Evolutionary conservation across 768 basidiomycete genomes (phyloP).

Genomic region (Trichaptum fuscoviolaceum): DNA sequence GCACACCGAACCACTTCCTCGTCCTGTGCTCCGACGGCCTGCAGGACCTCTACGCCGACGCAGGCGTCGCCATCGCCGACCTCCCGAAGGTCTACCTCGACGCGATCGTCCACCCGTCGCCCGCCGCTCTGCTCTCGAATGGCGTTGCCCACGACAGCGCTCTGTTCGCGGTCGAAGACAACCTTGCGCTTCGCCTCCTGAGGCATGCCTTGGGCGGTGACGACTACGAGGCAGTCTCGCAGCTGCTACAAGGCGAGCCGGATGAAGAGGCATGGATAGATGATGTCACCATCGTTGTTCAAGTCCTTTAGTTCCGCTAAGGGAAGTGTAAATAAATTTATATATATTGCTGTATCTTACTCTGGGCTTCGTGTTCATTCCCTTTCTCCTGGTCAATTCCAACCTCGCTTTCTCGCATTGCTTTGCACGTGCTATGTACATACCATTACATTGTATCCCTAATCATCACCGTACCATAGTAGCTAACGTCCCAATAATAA

Average conservation of each 20-base stretch:
- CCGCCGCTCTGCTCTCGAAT: constrained; percentile 18
- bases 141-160: constrained; percentile 9
- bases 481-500: too few species aligned
- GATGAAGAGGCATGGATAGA: constrained; percentile 57
- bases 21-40: constrained; percentile 66
- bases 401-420: too few species aligned
- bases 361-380: too few species aligned
- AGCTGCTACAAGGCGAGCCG: constrained; percentile 58
- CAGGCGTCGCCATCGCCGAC: constrained; percentile 40
- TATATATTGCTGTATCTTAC: too few species aligned
- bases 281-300: constrained; percentile 62
- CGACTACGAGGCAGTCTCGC: constrained; percentile 47
- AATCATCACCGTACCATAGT: too few species aligned
- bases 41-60: constrained; percentile 49
- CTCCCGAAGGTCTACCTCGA: constrained; percentile 39
- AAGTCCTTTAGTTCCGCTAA: constrained; percentile 34
- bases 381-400: too few species aligned
- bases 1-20: constrained; percentile 48
- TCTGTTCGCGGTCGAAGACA: constrained; percentile 21
- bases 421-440: too few species aligned
- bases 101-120: constrained; percentile 22
- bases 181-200: constrained; percentile 55
- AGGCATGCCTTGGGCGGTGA: constrained; percentile 55
- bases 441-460: too few species aligned
- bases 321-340: too few species aligned